Conservation (phyloP, 2,329 filamentous ascomycete genomes). For the Lecanicillium sp. region DNA sequence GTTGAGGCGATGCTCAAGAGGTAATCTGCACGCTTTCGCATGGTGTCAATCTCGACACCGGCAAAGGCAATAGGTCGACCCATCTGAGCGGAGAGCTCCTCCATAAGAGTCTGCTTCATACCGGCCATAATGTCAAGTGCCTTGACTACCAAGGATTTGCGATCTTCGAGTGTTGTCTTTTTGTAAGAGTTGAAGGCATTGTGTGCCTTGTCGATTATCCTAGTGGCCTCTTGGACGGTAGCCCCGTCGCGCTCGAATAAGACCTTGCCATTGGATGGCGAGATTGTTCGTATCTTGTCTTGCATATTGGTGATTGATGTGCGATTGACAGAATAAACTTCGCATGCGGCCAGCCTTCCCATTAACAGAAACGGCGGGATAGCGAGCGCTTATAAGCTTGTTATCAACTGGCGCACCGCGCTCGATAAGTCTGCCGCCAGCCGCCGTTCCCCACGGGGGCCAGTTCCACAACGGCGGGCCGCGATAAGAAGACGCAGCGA, state of each 20-base stretch:
- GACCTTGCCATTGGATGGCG: conserved; percentile 58
- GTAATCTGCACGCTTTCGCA: conserved; percentile 77
- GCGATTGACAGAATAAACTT: no score
- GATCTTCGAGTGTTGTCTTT: conserved; percentile 63
- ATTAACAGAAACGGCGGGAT: no score
- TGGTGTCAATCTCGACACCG: conserved; percentile 74
- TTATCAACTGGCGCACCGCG: no score
- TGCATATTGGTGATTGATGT: conserved; percentile 3
- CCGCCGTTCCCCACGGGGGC: no score
- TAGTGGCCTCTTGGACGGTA: conserved; percentile 45
- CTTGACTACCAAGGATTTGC: conserved; percentile 72
- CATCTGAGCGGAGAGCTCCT: conserved; percentile 90
- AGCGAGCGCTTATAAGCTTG: no score
- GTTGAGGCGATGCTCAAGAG: conserved; percentile 76
- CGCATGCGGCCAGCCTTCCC: no score
- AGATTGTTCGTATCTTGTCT: conserved; percentile 43
- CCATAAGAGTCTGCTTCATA: conserved; percentile 69
- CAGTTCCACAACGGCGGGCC: no score
- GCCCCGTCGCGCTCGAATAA: conserved; percentile 54
- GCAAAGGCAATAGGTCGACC: conserved; percentile 85
- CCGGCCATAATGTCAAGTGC: conserved; percentile 63
- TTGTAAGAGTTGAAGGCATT: conserved; percentile 70
- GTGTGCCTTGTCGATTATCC: conserved; percentile 48
- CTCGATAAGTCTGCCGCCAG: no score
- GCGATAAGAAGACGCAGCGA: no score